phyloP scores from a whole-genome alignment of 495 filamentous ascomycete genomes.

The Trichoderma virens region DNA sequence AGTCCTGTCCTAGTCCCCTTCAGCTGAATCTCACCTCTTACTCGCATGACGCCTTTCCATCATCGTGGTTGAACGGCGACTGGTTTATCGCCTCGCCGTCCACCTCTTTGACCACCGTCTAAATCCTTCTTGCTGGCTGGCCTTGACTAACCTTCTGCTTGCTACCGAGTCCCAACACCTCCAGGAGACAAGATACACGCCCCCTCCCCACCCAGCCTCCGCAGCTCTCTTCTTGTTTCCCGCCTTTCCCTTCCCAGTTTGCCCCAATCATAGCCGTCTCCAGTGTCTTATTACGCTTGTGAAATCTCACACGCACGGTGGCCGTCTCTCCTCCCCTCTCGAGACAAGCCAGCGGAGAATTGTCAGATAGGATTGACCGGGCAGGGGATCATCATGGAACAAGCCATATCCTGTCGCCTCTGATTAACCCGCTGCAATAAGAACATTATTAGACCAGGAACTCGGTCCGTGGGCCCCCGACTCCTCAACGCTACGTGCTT shows the following conservation, averaged over 20 bases:
- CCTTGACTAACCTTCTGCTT: neutral
- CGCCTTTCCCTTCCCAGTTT: neutral
- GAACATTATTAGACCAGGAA: slow-evolving; percentile 15
- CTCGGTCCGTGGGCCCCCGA: slow-evolving; percentile 24
- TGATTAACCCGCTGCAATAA: slow-evolving; percentile 7
- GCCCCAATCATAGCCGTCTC: slow-evolving; percentile 9
- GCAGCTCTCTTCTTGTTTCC: slow-evolving; percentile 2
- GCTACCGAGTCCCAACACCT: neutral
- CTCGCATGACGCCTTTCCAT: neutral
- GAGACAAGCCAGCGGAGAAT: slow-evolving; percentile 6
- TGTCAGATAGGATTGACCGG: slow-evolving; percentile 9
- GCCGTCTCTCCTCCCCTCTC: neutral
- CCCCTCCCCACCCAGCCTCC: slow-evolving; percentile 6
- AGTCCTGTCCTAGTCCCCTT: neutral
- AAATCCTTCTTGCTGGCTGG: neutral
- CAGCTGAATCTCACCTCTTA: slow-evolving; percentile 3
- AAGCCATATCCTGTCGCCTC: slow-evolving; percentile 1
- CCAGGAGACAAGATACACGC: slow-evolving; percentile 2
- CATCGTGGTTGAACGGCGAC: neutral
- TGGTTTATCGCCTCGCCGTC: neutral
- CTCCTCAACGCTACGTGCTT: slow-evolving; percentile 21
- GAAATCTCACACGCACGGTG: slow-evolving; percentile 5
- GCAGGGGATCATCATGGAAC: slow-evolving; percentile 1
- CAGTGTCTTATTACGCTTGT: slow-evolving; percentile 8
- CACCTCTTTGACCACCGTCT: neutral